These are phyloP conservation scores for Metschnikowia kunwiensis DNA, from an alignment of 805 yeast species.

Conservation along the genomic window DNA sequence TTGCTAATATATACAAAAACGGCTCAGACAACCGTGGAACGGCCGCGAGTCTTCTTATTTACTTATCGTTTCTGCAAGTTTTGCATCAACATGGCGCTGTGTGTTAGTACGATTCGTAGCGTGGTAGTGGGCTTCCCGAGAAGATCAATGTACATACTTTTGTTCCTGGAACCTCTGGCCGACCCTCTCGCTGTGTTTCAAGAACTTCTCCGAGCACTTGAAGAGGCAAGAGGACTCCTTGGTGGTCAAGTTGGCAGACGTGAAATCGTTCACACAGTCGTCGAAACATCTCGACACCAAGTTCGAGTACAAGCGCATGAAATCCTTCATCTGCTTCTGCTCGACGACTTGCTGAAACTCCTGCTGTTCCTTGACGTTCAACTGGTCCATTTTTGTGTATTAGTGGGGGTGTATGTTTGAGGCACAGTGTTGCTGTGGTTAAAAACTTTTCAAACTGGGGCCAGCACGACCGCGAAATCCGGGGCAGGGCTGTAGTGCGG, in stretches of 20 bases:
- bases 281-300: conserved; percentile 95
- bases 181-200: conserved; percentile 96
- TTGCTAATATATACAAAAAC: too few species aligned
- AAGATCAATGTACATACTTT: conserved; percentile 47
- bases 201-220: conserved; percentile 95
- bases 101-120: conserved; percentile 24
- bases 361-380: conserved; percentile 94
- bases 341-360: conserved; percentile 93
- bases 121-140: background rate
- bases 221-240: conserved; percentile 84
- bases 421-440: conserved; percentile 6
- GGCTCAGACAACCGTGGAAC: too few species aligned
- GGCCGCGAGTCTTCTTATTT: too few species aligned
- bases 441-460: conserved; percentile 18
- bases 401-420: background rate
- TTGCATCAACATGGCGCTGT: conserved; percentile 64
- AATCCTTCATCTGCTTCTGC: conserved; percentile 97
- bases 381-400: conserved; percentile 76
- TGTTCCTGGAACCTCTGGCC: conserved; percentile 99
- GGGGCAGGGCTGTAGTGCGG: too few species aligned
- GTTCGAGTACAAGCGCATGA: conserved; percentile 94
- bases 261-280: conserved; percentile 98
- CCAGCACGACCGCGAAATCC: conserved; percentile 12
- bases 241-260: conserved; percentile 79
- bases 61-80: conserved; percentile 40